Conservation (phyloP, 2,329 filamentous ascomycete genomes). For the Shiraia sp. region DNA sequence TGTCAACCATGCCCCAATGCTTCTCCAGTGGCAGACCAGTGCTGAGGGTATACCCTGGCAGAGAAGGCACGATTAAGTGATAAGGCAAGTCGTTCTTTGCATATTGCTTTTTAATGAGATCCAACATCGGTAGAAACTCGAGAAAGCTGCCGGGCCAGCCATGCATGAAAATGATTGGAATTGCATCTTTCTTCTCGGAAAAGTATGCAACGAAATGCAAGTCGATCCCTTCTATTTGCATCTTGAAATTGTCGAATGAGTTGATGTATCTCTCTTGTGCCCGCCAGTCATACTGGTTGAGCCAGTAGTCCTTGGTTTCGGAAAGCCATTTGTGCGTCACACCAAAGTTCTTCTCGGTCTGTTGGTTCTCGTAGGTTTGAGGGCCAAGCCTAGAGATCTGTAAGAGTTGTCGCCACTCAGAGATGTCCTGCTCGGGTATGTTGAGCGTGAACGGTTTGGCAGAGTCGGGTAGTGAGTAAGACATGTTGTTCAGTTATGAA, state of each 20-base stretch:
- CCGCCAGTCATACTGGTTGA: slow-evolving; percentile 45
- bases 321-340: slow-evolving; percentile 41
- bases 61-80: slow-evolving; percentile 60
- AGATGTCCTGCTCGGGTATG: slow-evolving; percentile 37
- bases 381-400: slow-evolving; percentile 39
- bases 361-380: slow-evolving; percentile 27
- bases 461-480: slow-evolving; percentile 36
- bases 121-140: slow-evolving; percentile 60
- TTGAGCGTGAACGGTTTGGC: slow-evolving; percentile 39
- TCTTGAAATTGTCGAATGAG: slow-evolving; percentile 57
- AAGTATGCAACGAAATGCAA: slow-evolving; percentile 62
- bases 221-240: slow-evolving; percentile 48
- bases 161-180: slow-evolving; percentile 59
- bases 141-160: slow-evolving; percentile 62
- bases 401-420: slow-evolving; percentile 43
- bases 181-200: slow-evolving; percentile 56
- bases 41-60: slow-evolving; percentile 61
- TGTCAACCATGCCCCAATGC: slow-evolving; percentile 49
- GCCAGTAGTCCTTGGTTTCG: slow-evolving; percentile 44
- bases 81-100: slow-evolving; percentile 57
- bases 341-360: slow-evolving; percentile 30
- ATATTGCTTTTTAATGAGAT: slow-evolving; percentile 54
- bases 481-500: slow-evolving; percentile 30
- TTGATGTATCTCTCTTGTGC: slow-evolving; percentile 52
- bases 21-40: slow-evolving; percentile 51